These are phyloP conservation scores for Penicillium steckii DNA, from an alignment of 495 filamentous ascomycete species.

Conservation along the genomic window DNA sequence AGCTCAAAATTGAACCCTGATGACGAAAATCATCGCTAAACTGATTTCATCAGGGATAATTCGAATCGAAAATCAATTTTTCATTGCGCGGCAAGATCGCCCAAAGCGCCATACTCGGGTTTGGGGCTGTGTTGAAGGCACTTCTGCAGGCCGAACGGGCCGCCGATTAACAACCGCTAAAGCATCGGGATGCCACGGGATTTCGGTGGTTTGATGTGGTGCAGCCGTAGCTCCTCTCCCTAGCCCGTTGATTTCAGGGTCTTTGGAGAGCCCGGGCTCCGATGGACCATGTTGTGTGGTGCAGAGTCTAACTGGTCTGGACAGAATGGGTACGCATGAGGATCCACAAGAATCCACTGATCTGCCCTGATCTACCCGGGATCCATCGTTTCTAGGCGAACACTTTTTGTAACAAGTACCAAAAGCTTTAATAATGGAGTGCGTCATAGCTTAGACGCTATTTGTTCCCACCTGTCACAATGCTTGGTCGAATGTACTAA, in stretches of 20 bases:
- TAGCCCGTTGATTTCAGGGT: background rate
- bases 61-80: background rate
- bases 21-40: background rate
- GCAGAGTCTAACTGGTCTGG: background rate
- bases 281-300: background rate
- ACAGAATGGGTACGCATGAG: background rate
- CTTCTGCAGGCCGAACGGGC: background rate
- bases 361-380: constrained; percentile 6
- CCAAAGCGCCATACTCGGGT: background rate
- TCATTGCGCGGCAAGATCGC: background rate
- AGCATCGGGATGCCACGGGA: background rate
- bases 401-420: background rate
- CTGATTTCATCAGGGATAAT: background rate
- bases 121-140: background rate
- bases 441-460: constrained; percentile 2
- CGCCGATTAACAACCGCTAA: background rate
- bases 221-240: background rate
- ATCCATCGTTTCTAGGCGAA: background rate
- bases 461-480: too few species aligned
- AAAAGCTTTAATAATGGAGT: constrained; percentile 5
- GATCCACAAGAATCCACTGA: background rate
- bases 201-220: background rate
- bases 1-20: background rate
- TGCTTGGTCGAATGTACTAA: too few species aligned
- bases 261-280: background rate